Conservation (phyloP, 1,284 basidiomycete species). For the Heterobasidion parviporum region DNA sequence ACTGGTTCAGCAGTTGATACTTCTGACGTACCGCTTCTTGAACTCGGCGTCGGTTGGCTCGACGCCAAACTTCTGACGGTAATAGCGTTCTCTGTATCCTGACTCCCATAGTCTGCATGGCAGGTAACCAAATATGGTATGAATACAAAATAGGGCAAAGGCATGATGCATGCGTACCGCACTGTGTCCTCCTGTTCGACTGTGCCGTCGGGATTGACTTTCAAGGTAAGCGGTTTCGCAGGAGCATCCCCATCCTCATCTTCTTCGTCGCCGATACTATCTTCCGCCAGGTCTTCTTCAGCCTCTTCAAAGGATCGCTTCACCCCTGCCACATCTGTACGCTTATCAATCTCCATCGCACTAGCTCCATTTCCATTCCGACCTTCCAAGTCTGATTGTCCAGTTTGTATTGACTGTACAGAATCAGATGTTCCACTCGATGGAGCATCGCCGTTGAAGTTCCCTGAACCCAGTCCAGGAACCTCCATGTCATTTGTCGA, state of each 20-base stretch:
- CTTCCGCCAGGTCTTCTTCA: conserved; percentile 33
- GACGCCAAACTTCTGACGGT: conserved; percentile 87
- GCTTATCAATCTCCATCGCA: conserved; percentile 7
- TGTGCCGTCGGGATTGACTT: conserved; percentile 79
- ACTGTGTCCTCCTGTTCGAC: conserved; percentile 93
- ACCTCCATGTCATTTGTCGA: conserved; percentile 11
- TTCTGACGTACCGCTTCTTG: conserved; percentile 54
- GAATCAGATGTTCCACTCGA: neutral
- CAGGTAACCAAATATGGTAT: conserved; percentile 2
- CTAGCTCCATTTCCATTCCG: neutral
- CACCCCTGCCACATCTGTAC: conserved; percentile 28
- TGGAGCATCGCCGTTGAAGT: neutral
- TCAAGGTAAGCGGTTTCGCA: conserved; percentile 43
- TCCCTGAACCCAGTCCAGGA: conserved; percentile 22
- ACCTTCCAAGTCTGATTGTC: neutral
- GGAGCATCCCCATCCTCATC: conserved; percentile 41
- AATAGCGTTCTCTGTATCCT: conserved; percentile 94
- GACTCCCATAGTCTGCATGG: conserved; percentile 79
- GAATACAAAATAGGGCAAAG: neutral
- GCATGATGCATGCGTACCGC: conserved; percentile 48
- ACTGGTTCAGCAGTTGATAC: neutral
- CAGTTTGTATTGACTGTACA: neutral
- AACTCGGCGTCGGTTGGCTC: conserved; percentile 68
- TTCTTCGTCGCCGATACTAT: conserved; percentile 33
- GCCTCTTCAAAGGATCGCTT: conserved; percentile 66